Percentiles rank a stretch among this genome's conserved stretches.
Evolutionary conservation across 2,329 filamentous ascomycete species (phyloP).

Genomic region (Geosmithia flava): DNA sequence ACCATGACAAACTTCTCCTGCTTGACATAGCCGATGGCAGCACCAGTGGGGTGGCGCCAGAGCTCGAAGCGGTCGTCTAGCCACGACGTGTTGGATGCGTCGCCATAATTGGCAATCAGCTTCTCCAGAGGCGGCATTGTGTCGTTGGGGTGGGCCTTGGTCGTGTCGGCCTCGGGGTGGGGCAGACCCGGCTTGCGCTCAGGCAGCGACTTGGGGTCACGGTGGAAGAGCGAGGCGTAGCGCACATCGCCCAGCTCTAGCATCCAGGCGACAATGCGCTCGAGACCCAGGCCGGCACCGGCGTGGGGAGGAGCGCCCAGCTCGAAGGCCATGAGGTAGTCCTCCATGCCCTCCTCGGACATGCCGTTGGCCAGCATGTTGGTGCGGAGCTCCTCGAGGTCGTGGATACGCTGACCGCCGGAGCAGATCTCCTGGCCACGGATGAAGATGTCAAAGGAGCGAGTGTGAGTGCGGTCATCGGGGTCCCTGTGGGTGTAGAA

Average conservation of each 20-base stretch:
- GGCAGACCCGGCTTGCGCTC: constrained; percentile 54
- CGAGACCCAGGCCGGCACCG: constrained; percentile 79
- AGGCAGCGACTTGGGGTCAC: constrained; percentile 80
- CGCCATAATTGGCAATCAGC: constrained; percentile 89
- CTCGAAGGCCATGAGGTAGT: constrained; percentile 81
- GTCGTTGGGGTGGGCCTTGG: constrained; percentile 28
- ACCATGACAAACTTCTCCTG: constrained; percentile 70
- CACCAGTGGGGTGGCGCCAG: constrained; percentile 77
- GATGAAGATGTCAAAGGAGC: constrained; percentile 92
- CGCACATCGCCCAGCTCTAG: constrained; percentile 82
- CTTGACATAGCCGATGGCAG: constrained; percentile 72
- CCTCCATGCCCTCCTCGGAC: constrained; percentile 71
- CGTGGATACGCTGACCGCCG: constrained; percentile 86
- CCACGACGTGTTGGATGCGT: constrained; percentile 90
- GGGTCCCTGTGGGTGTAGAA: constrained; percentile 87
- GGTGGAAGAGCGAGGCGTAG: constrained; percentile 74
- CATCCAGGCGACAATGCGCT: constrained; percentile 78
- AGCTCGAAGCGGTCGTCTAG: constrained; percentile 79
- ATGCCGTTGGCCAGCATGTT: constrained; percentile 69
- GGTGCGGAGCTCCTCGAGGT: constrained; percentile 58
- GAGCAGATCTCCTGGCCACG: constrained; percentile 88
- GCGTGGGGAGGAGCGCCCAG: constrained; percentile 83
- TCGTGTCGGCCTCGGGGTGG: constrained; percentile 78
- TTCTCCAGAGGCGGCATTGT: constrained; percentile 67
- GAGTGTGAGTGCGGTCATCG: constrained; percentile 60